Evolutionary conservation across 2,329 filamentous ascomycete genomes (phyloP).

Genomic region (Cucurbitaria berberidis): DNA sequence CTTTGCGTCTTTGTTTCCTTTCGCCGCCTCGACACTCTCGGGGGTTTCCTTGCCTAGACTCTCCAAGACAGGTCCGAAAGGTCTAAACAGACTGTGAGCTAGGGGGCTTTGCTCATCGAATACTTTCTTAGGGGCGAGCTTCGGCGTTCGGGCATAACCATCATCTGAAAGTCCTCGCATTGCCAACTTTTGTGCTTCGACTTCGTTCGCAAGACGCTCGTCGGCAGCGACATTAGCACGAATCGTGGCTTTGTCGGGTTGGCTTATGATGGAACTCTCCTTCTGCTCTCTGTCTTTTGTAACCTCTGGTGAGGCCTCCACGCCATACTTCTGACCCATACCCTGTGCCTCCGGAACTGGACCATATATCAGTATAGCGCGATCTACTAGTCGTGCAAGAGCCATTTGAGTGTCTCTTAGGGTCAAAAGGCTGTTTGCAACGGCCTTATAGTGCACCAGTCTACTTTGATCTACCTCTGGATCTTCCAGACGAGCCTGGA

Average conservation of each 20-base stretch:
- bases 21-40: conserved; percentile 9
- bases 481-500: conserved; percentile 38
- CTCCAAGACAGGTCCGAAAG: conserved; percentile 35
- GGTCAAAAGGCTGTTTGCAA: conserved; percentile 33
- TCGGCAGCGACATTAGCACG: conserved; percentile 22
- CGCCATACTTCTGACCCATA: neutral
- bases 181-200: conserved; percentile 33
- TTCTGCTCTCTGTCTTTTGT: neutral
- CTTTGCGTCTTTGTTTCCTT: conserved; percentile 12
- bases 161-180: conserved; percentile 41
- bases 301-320: neutral
- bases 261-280: neutral
- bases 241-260: conserved; percentile 11
- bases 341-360: conserved; percentile 16
- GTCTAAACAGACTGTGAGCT: conserved; percentile 40
- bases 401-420: conserved; percentile 41
- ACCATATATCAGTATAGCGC: conserved; percentile 29
- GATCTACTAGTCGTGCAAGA: conserved; percentile 30
- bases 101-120: conserved; percentile 34
- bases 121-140: conserved; percentile 10
- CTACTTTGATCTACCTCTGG: conserved; percentile 14
- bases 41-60: conserved; percentile 29
- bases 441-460: conserved; percentile 24
- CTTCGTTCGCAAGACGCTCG: conserved; percentile 33
- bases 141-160: conserved; percentile 27